A percentile compares a stretch with the other conserved stretches of the same genome.
Conservation (phyloP, 139 green algal genomes). For the Chlamydomonas incerta region DNA sequence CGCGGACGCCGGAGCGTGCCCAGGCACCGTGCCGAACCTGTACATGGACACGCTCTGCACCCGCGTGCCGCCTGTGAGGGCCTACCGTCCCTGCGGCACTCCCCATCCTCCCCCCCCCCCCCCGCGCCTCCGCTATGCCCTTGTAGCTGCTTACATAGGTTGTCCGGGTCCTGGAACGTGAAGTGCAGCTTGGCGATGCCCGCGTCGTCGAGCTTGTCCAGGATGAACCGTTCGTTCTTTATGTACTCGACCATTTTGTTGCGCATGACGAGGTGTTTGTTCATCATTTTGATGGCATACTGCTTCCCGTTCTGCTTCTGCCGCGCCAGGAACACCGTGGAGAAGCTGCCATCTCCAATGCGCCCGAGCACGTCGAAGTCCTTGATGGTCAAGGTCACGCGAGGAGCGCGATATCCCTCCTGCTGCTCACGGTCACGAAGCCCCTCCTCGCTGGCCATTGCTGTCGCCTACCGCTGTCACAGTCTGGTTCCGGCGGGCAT, state of each 20-base stretch:
- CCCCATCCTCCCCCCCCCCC: no score
- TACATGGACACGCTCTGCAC: no score
- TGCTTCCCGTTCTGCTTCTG: constrained; percentile 38
- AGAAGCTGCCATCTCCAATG: constrained; percentile 60
- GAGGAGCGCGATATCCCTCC: constrained; percentile 31
- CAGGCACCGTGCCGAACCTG: no score
- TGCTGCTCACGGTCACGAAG: constrained; percentile 22
- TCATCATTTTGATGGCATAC: constrained; percentile 65
- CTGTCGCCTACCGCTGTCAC: no score
- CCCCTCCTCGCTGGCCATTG: background rate
- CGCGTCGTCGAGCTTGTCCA: constrained; percentile 54
- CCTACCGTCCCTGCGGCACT: no score
- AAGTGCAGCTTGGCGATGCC: constrained; percentile 56
- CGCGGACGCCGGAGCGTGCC: no score
- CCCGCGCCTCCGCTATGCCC: no score
- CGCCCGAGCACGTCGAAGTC: constrained; percentile 57
- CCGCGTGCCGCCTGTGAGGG: no score
- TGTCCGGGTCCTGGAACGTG: constrained; percentile 62
- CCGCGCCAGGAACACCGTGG: constrained; percentile 52
- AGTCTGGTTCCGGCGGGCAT: no score
- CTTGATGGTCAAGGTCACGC: constrained; percentile 29
- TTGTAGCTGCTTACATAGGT: constrained; percentile 55
- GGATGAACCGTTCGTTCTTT: constrained; percentile 56
- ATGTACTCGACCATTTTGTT: constrained; percentile 65
- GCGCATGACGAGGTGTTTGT: constrained; percentile 60